Evolutionary conservation across 306 rosid species (phyloP), one percentile per base, ranked within the genome.

Genomic region (apple (Malus domestica)): DNA sequence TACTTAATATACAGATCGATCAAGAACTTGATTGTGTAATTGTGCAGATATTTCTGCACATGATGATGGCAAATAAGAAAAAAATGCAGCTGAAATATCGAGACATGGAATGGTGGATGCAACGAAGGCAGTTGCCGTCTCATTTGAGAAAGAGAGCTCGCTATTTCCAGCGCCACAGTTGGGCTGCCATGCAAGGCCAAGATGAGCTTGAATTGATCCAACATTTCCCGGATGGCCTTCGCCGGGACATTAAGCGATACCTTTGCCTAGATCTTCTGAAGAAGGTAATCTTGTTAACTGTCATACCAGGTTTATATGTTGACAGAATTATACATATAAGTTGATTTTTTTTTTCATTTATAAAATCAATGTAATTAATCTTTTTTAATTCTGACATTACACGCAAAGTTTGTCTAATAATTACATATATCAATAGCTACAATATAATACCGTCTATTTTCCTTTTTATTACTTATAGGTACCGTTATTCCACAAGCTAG

Each of bases 41-140:
- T 58, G 22, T 70, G 30, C 18, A 84, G 88, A 61, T 81, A 40
- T 81, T 71, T 57, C 42, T 84, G 67, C 83, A 81, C 4, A 52
- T 52, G 58, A 59, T 78, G 55, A 61, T 78, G 88, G 72, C 52
- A 71, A 84, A 68, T 52, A 84, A 81, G 85, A 84, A 65, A 73
- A 75, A 19, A 20, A 75, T 72, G 70, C 88, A 81, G 52, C 25
- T 78, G 52, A 42, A 72, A 67, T 67, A 78, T 32, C 74, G 74
- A 22, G 88, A 85, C 73, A 63, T 79, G 62, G 88, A 81, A 63
- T 71, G 80, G 85, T 85, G 88, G 88, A 85, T 85, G 86, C 69
- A n/a, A 32, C 35, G 85, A 2, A 76, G 88, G 11, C 86, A 85
- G 58, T 46, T 85, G 60, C 86, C 88, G 1, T 59, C 49, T 35